Percentiles rank a stretch among this genome's conserved stretches.
phyloP scores from a whole-genome alignment of 2,329 filamentous ascomycete genomes.

The Curvularia eragrostidis region DNA sequence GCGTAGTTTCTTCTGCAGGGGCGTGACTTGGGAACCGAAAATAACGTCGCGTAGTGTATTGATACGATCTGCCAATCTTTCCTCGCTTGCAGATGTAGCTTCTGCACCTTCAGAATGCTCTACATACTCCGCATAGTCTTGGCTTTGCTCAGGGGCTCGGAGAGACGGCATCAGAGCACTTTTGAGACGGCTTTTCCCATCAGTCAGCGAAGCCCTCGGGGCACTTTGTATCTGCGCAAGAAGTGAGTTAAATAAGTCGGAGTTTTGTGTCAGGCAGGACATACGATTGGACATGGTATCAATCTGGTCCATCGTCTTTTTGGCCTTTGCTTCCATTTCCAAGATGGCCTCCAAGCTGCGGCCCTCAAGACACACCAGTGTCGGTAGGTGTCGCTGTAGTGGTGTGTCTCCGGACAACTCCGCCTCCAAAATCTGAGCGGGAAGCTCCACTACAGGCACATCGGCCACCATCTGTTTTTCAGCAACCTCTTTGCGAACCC shows the following conservation, averaged over 20 bases:
- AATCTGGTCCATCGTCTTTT: background rate
- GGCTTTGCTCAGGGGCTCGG: no score
- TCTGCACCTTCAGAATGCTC: background rate
- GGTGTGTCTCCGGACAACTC: background rate
- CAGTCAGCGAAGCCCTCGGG: background rate
- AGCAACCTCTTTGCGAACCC: background rate
- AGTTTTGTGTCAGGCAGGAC: background rate
- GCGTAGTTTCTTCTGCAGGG: background rate
- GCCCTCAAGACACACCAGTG: slow-evolving; percentile 11
- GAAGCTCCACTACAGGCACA: slow-evolving; percentile 1
- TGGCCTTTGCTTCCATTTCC: background rate
- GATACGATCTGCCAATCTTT: slow-evolving; percentile 18
- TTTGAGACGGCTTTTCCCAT: background rate
- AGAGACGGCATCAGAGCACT: background rate
- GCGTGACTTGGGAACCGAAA: slow-evolving; percentile 14
- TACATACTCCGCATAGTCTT: background rate
- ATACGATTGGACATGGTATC: background rate
- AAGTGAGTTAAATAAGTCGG: slow-evolving; percentile 8
- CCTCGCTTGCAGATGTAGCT: slow-evolving; percentile 2
- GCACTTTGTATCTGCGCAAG: slow-evolving; percentile 10
- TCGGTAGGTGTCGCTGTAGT: slow-evolving; percentile 5
- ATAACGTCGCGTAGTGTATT: slow-evolving; percentile 18
- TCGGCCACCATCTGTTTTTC: background rate
- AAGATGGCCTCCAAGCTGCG: background rate
- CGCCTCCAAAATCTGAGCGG: background rate